These are phyloP conservation scores for Acanthamoeba sp. DNA, from an alignment of 208 protist genomes.

Conservation along the genomic window DNA sequence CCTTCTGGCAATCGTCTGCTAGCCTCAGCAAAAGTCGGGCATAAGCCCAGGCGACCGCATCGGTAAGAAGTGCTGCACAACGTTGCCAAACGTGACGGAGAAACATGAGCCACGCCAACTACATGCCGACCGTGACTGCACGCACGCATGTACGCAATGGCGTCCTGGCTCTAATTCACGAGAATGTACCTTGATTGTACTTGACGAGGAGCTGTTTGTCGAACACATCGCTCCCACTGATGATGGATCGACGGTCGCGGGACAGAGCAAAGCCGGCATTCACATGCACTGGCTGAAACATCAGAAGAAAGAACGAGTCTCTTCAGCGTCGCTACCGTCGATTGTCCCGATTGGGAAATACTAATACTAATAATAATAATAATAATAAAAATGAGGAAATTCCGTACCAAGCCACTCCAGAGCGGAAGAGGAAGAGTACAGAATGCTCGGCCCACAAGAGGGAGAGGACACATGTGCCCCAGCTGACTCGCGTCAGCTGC, in stretches of 20 bases:
- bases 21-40: constrained; percentile 10
- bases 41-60: constrained; percentile 35
- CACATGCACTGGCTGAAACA: constrained; percentile 40
- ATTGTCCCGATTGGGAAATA: no score
- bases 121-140: no score
- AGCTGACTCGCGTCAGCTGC: not conserved
- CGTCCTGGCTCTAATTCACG: not conserved
- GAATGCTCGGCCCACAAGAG: constrained; percentile 33
- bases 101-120: no score
- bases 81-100: not conserved
- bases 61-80: constrained; percentile 15
- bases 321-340: no score
- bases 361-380: no score
- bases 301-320: no score
- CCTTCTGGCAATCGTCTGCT: constrained; percentile 21
- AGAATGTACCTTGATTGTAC: constrained; percentile 55
- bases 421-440: constrained; percentile 54
- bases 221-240: constrained; percentile 52
- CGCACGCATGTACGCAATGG: no score
- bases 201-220: constrained; percentile 54
- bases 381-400: not conserved
- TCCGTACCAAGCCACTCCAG: constrained; percentile 22
- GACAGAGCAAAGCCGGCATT: constrained; percentile 67
- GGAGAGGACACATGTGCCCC: not conserved
- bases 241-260: constrained; percentile 52